Evolutionary conservation across 1,284 basidiomycete genomes (phyloP).

Genomic region (Cryptococcus floricola): DNA sequence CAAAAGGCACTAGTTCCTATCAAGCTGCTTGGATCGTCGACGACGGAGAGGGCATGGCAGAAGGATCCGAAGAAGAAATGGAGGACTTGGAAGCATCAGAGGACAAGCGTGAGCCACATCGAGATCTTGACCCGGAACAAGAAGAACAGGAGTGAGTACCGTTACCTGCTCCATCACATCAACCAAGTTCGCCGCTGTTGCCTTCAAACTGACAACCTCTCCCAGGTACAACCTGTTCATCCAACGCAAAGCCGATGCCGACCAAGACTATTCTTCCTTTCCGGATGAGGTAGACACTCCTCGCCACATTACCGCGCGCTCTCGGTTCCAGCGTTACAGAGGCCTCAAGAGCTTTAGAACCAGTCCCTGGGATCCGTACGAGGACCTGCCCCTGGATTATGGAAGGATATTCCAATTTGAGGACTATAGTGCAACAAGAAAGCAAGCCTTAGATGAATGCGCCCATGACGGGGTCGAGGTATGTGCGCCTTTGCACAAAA

Average conservation of each 20-base stretch:
- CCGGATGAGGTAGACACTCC: conserved; percentile 99
- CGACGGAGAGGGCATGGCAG: conserved; percentile 26
- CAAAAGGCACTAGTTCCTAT: conserved; percentile 87
- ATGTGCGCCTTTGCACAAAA: conserved; percentile 17
- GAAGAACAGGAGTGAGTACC: conserved; percentile 71
- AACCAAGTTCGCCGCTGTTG: background rate
- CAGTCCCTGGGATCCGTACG: conserved; percentile 95
- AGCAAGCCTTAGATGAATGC: conserved; percentile 64
- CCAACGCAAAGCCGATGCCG: conserved; percentile 49
- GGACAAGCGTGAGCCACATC: conserved; percentile 40
- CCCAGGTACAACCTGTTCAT: too few relatives aligned
- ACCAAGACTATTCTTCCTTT: conserved; percentile 76
- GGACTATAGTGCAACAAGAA: conserved; percentile 82
- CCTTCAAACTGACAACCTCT: conserved; percentile 47
- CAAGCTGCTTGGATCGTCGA: conserved; percentile 84
- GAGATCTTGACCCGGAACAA: conserved; percentile 64
- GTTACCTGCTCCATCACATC: background rate
- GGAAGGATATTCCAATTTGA: conserved; percentile 96
- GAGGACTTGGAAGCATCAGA: conserved; percentile 56
- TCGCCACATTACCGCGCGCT: conserved; percentile 72
- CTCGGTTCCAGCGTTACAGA: conserved; percentile 88
- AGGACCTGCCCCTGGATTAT: conserved; percentile 92
- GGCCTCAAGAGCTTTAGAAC: conserved; percentile 91
- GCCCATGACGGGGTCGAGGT: conserved; percentile 69
- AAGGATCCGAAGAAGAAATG: conserved; percentile 58